Base-by-base conservation (phyloP, 148 eudicot species). In the Rhododendron mucronatum region DNA sequence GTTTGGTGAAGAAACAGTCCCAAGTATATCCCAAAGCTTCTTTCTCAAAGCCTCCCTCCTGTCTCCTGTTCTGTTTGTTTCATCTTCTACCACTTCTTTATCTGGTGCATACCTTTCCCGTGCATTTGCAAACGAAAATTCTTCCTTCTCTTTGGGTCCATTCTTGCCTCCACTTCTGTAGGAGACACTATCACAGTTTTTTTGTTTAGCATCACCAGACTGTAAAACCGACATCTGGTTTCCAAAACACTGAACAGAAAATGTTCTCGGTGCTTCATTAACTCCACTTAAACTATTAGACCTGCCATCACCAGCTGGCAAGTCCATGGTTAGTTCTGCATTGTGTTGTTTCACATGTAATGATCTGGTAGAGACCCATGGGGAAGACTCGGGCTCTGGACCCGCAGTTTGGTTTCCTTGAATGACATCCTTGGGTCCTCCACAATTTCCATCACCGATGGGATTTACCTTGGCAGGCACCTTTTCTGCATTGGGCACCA, bases 11-110 rank as follows among this genome's bases (percentile, higher is more conserved):
- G 94, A 83, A 90, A 89, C 93, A 84, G 91, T 81, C 88, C 92
- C 95, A 87, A 97, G 87, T 88, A 93, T 88, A 84, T 93, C 95
- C 92, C 92, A 92, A 50, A 97, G 89, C 90, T 94, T 97, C 94
- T 91, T 88, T 90, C 93, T 91, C 83, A 96, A 89, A 76, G 87
- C 79, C 86, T 91, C 95, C 86, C 85, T 90, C 61, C 80, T 84
- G 28, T 81, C 86, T 82, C 87, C 93, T 86, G 89, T 69, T 87
- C 48, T 73, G 59, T 51, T 76, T 39, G 78, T 55, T 91, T 89
- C 89, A 86, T 90, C 90, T 82, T 86, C 88, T 63, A 45, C 87
- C 81, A 61, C 88, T 79, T 86, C 90, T 79, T 87, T 87, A 14
- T 35, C 88, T 63, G 87, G 83, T 61, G 73, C 85, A 63, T 53